Conservation (phyloP, 1,284 basidiomycete genomes). For the Mrakiaceae sp. region DNA sequence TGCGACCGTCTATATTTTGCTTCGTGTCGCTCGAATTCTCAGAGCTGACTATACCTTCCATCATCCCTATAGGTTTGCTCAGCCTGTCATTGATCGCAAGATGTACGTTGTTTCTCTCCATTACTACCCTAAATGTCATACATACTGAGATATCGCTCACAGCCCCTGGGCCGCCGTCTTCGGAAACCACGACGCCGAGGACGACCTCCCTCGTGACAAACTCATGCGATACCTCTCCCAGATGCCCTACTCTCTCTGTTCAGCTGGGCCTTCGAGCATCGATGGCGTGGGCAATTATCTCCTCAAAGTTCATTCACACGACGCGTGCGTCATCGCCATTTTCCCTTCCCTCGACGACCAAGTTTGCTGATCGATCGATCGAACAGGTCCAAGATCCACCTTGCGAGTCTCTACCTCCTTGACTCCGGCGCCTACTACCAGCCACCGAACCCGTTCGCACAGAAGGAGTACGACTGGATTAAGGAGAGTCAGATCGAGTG, state of each 20-base stretch:
- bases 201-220: slow-evolving; percentile 39
- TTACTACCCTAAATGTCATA: background rate
- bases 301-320: slow-evolving; percentile 30
- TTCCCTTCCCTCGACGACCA: slow-evolving; percentile 12
- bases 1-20: background rate
- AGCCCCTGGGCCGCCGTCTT: slow-evolving; percentile 77
- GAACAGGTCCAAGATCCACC: slow-evolving; percentile 63
- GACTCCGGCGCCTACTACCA: slow-evolving; percentile 70
- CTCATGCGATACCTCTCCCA: slow-evolving; percentile 61
- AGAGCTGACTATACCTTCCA: background rate
- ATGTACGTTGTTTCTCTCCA: slow-evolving; percentile 34
- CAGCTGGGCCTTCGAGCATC: slow-evolving; percentile 64
- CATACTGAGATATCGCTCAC: background rate
- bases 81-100: slow-evolving; percentile 56
- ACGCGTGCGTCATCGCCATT: slow-evolving; percentile 46
- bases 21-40: background rate
- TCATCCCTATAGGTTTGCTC: slow-evolving; percentile 43
- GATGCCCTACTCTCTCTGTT: slow-evolving; percentile 72
- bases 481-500: slow-evolving; percentile 62
- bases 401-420: slow-evolving; percentile 83
- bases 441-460: slow-evolving; percentile 47
- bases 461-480: slow-evolving; percentile 68
- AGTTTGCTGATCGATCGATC: background rate
- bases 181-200: slow-evolving; percentile 82
- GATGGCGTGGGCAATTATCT: slow-evolving; percentile 63